phyloP scores from a whole-genome alignment of 2,329 filamentous ascomycete genomes.

The Aphanocladium album region DNA sequence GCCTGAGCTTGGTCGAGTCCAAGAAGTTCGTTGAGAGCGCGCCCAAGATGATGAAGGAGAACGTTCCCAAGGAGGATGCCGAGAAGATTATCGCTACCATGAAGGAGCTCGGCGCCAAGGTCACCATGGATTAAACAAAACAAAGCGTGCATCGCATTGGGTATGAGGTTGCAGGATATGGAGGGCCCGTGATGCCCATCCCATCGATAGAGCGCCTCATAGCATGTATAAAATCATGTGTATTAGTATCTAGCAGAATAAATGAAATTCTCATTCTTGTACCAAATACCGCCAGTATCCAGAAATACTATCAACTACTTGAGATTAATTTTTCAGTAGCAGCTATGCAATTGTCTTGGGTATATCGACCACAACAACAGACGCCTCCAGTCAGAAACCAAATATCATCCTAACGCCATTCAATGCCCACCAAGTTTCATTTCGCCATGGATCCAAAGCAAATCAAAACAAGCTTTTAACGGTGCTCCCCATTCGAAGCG shows the following conservation, averaged over 20 bases:
- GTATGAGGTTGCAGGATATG: slow-evolving; percentile 5
- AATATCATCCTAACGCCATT: slow-evolving; percentile 26
- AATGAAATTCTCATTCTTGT: slow-evolving; percentile 3
- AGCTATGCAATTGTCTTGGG: background rate
- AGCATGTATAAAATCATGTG: slow-evolving; percentile 24
- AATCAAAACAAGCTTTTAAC: slow-evolving; percentile 13
- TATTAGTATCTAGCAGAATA: slow-evolving; percentile 25
- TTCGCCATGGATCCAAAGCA: background rate
- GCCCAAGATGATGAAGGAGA: slow-evolving; percentile 98
- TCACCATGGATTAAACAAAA: slow-evolving; percentile 77
- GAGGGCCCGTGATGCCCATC: background rate
- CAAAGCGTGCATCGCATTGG: slow-evolving; percentile 3
- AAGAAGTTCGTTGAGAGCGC: slow-evolving; percentile 99
- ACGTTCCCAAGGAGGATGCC: slow-evolving; percentile 95
- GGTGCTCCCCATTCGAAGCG: slow-evolving; percentile 26
- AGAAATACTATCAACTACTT: background rate
- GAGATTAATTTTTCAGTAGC: background rate
- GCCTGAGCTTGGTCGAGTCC: slow-evolving; percentile 93
- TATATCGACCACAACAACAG: slow-evolving; percentile 9
- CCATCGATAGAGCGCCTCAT: slow-evolving; percentile 12
- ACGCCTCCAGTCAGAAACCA: slow-evolving; percentile 6
- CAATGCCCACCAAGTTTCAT: slow-evolving; percentile 16
- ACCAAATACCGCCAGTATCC: background rate
- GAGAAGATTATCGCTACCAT: slow-evolving; percentile 96
- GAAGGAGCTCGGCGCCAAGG: slow-evolving; percentile 88